Evolutionary conservation across 148 eudicot species (phyloP), one percentile per base, ranked within the genome.

Genomic region (Linanthus parryae): DNA sequence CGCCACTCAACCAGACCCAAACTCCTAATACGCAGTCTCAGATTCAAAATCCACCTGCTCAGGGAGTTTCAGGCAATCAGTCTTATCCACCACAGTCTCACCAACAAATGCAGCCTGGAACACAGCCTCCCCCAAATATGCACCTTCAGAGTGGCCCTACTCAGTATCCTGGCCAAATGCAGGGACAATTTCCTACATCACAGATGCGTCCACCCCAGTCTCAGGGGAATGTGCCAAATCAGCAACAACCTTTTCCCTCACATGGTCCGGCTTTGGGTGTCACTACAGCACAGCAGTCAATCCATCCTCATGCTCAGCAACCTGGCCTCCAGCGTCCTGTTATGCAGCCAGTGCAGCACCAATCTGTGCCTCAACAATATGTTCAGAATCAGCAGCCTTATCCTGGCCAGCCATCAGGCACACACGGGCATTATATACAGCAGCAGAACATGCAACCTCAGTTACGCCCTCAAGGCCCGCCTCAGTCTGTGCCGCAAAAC

Each of bases 251-350:
- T 43, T 31, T 39, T 45, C 67, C 79, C 37, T 56, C 79, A 25
- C 82, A 79, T 51, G 83, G 58, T 65, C 90, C 74, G 47, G 52
- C 67, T 28, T 61, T 70, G 2, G 62, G 61, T 37, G 61, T 62
- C 24, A 74, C 81, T 58, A 54, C 74, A 35, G 63, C 68, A 4
- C 82, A 70, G 52, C 65, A 44, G 38, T 73, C 77, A 39, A 48
- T 59, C 40, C 72, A 64, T 59, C 68, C 84, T 56, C 76, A 73
- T 49, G 57, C 58, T 14, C 92, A 73, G 56, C 88, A 74, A 55
- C 69, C 83, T 44, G 73, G 70, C 22, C 92, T 67, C 50, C 82
- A 75, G 35, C 88, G 70, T 42, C 77, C 96, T 64, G 67, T 58
- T 30, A 44, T 73, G 62, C 86, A 72, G 61, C 74, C 79, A 42